Base-by-base conservation (phyloP, 345 rosid genomes). In the Mangifera indica region DNA sequence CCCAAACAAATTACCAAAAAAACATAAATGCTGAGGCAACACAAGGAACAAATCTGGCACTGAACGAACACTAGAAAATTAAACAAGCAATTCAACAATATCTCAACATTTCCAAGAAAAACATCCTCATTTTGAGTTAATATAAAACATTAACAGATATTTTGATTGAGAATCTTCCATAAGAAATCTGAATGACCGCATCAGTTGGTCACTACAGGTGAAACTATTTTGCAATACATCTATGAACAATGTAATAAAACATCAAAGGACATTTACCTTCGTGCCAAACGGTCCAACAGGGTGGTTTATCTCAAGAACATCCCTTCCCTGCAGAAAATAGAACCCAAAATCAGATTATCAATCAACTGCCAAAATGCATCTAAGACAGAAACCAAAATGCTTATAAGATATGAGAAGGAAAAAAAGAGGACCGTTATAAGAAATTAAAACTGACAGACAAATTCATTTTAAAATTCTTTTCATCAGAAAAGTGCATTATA, bases 261-360 rank as follows among this genome's bases (percentile, higher is more conserved):
- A 3, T 51, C 25, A 52, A 68, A n/a, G 32, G 20, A 60, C 45
- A 79, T 93, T 42, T 66, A 92, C 99, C 94, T 92, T 92, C 3
- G 96, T 92, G 72, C 99, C 98, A 70, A 92, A 95, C 57, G 98
- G 97, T 77, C 99, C 94, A 10, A 57, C 81, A 1, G 98, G 97
- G 72, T 63, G 56, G 84, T 95, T 69, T 26, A 88, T 86, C 34
- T 92, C 96, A 60, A 89, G 92, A 66, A 92, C 25, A 24, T 81
- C 74, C 81, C 60, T 92, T 63, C 99, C 99, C 96, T 95, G 64
- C 66, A 54, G 21, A 76, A 74, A 60, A 46, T 1, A 63, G 70
- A 34, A 74, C 37, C 24, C 6, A 26, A 63, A 60, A 63, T 45
- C 48, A 57, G 26, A 70, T 9, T 7, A 59, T n/a, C 65, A 24